These are phyloP conservation scores for Nepenthes mirabilis DNA, from an alignment of 148 eudicot genomes.

Conservation along the genomic window DNA sequence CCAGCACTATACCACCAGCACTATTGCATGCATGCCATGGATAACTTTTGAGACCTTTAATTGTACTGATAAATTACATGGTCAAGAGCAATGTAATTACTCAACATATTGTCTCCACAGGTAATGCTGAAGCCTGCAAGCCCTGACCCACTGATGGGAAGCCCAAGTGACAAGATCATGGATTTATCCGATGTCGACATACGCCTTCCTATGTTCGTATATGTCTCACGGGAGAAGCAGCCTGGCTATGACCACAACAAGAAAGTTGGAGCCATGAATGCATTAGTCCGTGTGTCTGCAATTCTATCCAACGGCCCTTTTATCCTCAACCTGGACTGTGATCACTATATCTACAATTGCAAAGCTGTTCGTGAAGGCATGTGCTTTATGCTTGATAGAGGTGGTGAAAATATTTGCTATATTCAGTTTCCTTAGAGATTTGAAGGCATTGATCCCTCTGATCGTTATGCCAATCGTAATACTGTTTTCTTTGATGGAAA, in stretches of 20 bases:
- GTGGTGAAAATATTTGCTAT: slow-evolving; percentile 91
- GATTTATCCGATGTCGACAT: slow-evolving; percentile 71
- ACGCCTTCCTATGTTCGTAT: slow-evolving; percentile 85
- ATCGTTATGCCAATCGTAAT: slow-evolving; percentile 88
- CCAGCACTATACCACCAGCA: too few species aligned
- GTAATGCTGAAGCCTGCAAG: slow-evolving; percentile 90
- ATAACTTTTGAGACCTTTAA: background rate
- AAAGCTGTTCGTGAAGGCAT: slow-evolving; percentile 85
- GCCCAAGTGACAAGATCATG: slow-evolving; percentile 29
- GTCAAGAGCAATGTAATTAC: background rate
- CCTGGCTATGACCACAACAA: slow-evolving; percentile 72
- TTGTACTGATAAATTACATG: background rate
- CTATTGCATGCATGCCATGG: too few species aligned
- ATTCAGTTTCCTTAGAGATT: slow-evolving; percentile 94
- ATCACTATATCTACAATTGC: slow-evolving; percentile 68
- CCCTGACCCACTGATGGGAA: slow-evolving; percentile 45
- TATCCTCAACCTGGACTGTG: slow-evolving; percentile 91
- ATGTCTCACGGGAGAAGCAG: slow-evolving; percentile 65
- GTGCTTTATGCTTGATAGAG: slow-evolving; percentile 95
- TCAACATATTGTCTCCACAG: slow-evolving; percentile 12
- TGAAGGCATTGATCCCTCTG: slow-evolving; percentile 94
- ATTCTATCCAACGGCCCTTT: slow-evolving; percentile 82
- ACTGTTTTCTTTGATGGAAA: slow-evolving; percentile 94
- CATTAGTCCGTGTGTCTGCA: slow-evolving; percentile 71
- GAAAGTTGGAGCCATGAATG: slow-evolving; percentile 80